Base-by-base conservation (phyloP, 371 early-diverging fungal genomes). In the Spiromyces aspiralis region DNA sequence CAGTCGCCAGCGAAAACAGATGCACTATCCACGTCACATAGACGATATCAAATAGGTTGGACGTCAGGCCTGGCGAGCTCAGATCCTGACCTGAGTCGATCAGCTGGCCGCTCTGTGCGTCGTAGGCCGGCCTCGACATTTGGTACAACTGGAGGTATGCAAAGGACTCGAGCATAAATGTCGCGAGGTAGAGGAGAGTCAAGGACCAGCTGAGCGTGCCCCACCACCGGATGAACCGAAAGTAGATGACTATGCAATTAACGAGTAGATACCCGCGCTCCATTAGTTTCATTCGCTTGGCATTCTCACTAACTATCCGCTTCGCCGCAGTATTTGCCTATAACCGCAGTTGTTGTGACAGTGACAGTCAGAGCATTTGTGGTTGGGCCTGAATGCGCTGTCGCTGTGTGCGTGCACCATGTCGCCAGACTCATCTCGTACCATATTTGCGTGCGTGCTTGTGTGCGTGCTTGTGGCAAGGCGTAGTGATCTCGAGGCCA, bases 1-100 rank as follows among this genome's bases (percentile, higher is more conserved):
- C 64, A 19, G 80, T 78, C 22, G 80, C 66, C 46, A 85, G 72
- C 26, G 81, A 80, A 19, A 77, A 70, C 41, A 84, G 59, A 56
- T 84, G 85, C 21, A 80, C 79, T 53, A 79, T 73, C 87, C 87
- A 87, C 21, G 86, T 81, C 25, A 87, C 71, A 55, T 87, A 86
- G 49, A 87, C 80, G 45, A 84, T 78, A 53, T 87, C 87, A 64
- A 87, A 86, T 71, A 84, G 80, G 57, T 86, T 85, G 77, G 80
- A 81, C 23, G 79, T 77, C 46, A 86, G 68, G 0, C 87, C 87
- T 44, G 83, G 76, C 44, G 79, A 70, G 47, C 71, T 72, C 45
- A 87, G 71, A 71, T 87, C 86, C 24, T 81, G 75, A 12, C 86
- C 86, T 24, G 78, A 64, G 42, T 70, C 70, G 1, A 70, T 60